Conservation (phyloP, 768 basidiomycete genomes). For the Pleurotus eryngii region DNA sequence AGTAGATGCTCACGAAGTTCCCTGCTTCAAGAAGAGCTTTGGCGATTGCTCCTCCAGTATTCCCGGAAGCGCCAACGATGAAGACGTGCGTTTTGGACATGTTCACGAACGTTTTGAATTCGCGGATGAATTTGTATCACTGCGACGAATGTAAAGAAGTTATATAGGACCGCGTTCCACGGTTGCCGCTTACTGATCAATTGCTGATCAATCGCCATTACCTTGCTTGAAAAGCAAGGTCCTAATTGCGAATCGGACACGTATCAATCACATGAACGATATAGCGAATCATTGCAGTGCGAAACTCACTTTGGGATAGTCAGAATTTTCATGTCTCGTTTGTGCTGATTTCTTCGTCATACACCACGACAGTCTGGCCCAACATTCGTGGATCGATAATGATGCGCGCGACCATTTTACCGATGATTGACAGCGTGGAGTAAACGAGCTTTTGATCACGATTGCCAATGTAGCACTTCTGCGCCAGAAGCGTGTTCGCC, state of each 20-base stretch:
- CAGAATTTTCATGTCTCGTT: background rate
- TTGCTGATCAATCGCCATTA: no score
- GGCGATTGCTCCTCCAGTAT: conserved; percentile 1
- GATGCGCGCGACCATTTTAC: background rate
- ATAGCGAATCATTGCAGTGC: background rate
- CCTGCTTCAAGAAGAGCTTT: background rate
- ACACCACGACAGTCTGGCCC: background rate
- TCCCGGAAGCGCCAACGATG: background rate
- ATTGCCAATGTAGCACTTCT: background rate
- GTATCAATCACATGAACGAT: background rate
- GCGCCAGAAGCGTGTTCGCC: background rate
- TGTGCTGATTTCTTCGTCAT: background rate
- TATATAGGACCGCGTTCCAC: no score
- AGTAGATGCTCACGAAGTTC: background rate
- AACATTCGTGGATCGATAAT: background rate
- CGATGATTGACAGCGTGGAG: background rate
- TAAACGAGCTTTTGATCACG: background rate
- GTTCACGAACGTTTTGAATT: background rate
- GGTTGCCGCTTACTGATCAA: no score
- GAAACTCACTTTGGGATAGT: background rate
- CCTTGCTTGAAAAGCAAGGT: no score
- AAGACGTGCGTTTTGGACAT: background rate
- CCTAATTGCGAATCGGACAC: background rate
- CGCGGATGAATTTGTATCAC: no score
- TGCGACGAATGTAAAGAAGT: no score